Evolutionary conservation across 2,329 filamentous ascomycete genomes (phyloP).

Genomic region (Arthrobotrys pseudoclavata): DNA sequence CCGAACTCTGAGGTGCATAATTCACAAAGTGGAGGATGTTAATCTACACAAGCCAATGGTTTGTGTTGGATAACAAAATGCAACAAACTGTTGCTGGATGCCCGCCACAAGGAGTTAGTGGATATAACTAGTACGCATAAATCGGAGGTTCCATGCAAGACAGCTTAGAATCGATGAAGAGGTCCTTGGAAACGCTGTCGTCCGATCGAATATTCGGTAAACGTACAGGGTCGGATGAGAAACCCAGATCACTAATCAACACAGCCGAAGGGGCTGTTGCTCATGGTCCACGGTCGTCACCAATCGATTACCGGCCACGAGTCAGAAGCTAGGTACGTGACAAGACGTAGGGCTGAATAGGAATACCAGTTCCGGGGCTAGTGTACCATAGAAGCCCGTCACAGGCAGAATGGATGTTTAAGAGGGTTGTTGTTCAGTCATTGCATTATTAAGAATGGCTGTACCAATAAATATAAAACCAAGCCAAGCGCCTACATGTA

Average conservation of each 20-base stretch:
- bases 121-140: too few relatives aligned
- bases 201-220: conserved; percentile 18
- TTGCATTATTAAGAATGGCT: background rate
- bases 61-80: too few relatives aligned
- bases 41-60: too few relatives aligned
- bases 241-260: conserved; percentile 26
- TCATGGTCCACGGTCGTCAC: background rate
- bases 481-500: conserved; percentile 20
- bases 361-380: background rate
- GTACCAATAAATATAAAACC: conserved; percentile 9
- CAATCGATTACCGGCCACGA: conserved; percentile 1
- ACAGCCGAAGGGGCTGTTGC: conserved; percentile 21
- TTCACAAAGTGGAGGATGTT: too few relatives aligned
- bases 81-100: too few relatives aligned
- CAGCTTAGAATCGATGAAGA: too few relatives aligned
- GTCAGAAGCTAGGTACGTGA: conserved; percentile 19
- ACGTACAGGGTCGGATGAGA: conserved; percentile 1
- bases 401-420: conserved; percentile 1
- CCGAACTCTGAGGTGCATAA: too few relatives aligned
- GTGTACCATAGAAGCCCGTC: background rate
- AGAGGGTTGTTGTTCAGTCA: conserved; percentile 1
- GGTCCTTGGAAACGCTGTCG: background rate
- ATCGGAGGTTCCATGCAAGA: too few relatives aligned
- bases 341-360: conserved; percentile 8
- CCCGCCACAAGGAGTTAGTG: too few relatives aligned